Evolutionary conservation across 148 eudicot genomes (phyloP).

Genomic region (Rhododendron ovatum): DNA sequence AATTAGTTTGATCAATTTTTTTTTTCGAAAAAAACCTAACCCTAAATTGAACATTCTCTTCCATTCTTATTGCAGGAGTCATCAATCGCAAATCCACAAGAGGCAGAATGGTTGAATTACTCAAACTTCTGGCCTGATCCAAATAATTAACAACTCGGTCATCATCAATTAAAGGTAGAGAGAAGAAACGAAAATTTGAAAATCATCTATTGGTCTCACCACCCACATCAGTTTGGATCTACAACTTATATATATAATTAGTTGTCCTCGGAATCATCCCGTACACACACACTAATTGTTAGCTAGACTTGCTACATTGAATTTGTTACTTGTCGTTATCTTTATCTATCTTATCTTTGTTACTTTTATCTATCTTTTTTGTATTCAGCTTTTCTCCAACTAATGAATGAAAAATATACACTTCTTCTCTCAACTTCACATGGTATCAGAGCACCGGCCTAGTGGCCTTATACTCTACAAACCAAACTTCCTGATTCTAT

Average conservation of each 20-base stretch:
- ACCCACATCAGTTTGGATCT: too few species aligned
- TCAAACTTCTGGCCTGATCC: conserved; percentile 84
- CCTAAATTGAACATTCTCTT: conserved; percentile 13
- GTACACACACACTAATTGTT: too few species aligned
- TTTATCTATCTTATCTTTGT: too few species aligned
- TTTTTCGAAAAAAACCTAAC: conserved; percentile 20
- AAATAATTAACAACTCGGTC: conserved; percentile 35
- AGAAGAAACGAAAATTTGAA: too few species aligned
- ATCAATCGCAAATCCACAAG: conserved; percentile 49
- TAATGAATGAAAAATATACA: too few species aligned
- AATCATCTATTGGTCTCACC: too few species aligned
- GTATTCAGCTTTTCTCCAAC: too few species aligned
- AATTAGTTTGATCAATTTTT: background rate
- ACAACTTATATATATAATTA: too few species aligned
- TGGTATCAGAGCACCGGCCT: background rate
- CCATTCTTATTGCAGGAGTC: conserved; percentile 46
- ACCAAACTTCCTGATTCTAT: background rate
- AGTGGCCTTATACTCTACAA: background rate
- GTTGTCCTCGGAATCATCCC: too few species aligned
- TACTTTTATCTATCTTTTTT: too few species aligned
- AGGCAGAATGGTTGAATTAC: conserved; percentile 85
- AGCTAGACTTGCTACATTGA: too few species aligned
- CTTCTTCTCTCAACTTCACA: background rate
- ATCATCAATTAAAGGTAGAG: conserved; percentile 47
- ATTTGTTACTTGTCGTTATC: too few species aligned